phyloP scores from a whole-genome alignment of 2,329 filamentous ascomycete genomes.

The Rhynchosporium graminicola region DNA sequence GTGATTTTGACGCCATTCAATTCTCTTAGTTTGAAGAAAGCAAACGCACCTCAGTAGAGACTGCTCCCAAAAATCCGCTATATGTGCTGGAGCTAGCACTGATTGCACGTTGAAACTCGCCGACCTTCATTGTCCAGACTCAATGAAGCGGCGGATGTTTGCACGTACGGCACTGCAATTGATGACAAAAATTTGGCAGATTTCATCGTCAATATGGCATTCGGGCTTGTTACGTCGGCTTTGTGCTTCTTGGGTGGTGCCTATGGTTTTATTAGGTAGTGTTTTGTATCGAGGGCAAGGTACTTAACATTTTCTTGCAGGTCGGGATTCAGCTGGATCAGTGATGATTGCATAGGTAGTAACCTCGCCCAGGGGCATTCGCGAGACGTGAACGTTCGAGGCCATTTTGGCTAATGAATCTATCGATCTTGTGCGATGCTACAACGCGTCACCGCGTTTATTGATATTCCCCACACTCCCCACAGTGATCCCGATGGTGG shows the following conservation, averaged over 20 bases:
- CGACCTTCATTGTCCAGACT: constrained; percentile 47
- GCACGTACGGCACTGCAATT: constrained; percentile 12
- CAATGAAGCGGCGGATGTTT: constrained; percentile 47
- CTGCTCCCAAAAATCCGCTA: constrained; percentile 51
- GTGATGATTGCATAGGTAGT: neutral
- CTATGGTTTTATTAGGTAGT: neutral
- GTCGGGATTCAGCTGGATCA: neutral
- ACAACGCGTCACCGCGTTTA: neutral
- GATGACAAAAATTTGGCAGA: constrained; percentile 13
- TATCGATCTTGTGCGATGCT: neutral
- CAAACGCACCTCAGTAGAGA: constrained; percentile 41
- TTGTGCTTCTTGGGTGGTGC: constrained; percentile 17
- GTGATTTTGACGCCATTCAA: constrained; percentile 45
- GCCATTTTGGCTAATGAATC: neutral
- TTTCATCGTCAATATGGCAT: constrained; percentile 17
- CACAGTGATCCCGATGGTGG: neutral
- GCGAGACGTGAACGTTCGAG: neutral
- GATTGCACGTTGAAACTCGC: constrained; percentile 46
- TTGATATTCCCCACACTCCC: neutral
- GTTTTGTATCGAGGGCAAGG: neutral
- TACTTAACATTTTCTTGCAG: neutral
- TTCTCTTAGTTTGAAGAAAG: constrained; percentile 55
- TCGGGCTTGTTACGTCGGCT: constrained; percentile 1
- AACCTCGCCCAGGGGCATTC: neutral
- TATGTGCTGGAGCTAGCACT: constrained; percentile 43